phyloP scores from a whole-genome alignment of 306 rosid species.

The Styphnolobium japonicum region DNA sequence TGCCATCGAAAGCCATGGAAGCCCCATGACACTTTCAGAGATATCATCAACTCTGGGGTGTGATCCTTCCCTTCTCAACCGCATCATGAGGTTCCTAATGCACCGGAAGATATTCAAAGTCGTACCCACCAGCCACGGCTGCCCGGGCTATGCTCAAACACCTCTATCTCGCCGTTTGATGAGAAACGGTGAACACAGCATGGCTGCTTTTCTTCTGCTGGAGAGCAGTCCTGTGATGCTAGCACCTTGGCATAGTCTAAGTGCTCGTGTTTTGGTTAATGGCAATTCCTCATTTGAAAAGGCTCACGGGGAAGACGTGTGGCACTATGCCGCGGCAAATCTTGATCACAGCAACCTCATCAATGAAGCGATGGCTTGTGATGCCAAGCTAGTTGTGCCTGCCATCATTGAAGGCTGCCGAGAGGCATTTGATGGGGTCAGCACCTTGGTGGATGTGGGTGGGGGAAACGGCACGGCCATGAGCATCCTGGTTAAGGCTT shows the following conservation, averaged over 20 bases:
- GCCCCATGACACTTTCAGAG: constrained; percentile 50
- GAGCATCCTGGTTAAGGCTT: constrained; percentile 31
- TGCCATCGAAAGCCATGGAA: constrained; percentile 47
- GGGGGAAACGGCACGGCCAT: constrained; percentile 66
- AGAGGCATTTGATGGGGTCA: constrained; percentile 46
- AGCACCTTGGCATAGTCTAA: constrained; percentile 43
- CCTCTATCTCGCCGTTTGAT: constrained; percentile 39
- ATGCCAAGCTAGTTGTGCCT: constrained; percentile 32
- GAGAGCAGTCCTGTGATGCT: constrained; percentile 48
- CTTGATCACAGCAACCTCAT: constrained; percentile 37
- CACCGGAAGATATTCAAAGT: constrained; percentile 49
- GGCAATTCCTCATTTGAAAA: constrained; percentile 33
- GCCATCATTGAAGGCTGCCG: constrained; percentile 33
- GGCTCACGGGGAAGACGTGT: constrained; percentile 50
- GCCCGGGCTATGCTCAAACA: constrained; percentile 25
- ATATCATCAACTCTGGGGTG: constrained; percentile 47
- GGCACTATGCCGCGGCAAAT: constrained; percentile 40
- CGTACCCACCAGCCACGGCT: neutral
- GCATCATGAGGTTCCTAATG: constrained; percentile 56
- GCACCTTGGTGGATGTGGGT: constrained; percentile 69
- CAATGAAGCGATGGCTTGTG: constrained; percentile 72
- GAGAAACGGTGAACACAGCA: constrained; percentile 14
- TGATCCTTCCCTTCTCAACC: constrained; percentile 30
- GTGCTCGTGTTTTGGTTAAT: constrained; percentile 5
- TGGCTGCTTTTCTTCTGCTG: constrained; percentile 23